These are phyloP conservation scores for Backusella parvicylindrica DNA, from an alignment of 192 early-diverging fungal genomes.

Conservation along the genomic window DNA sequence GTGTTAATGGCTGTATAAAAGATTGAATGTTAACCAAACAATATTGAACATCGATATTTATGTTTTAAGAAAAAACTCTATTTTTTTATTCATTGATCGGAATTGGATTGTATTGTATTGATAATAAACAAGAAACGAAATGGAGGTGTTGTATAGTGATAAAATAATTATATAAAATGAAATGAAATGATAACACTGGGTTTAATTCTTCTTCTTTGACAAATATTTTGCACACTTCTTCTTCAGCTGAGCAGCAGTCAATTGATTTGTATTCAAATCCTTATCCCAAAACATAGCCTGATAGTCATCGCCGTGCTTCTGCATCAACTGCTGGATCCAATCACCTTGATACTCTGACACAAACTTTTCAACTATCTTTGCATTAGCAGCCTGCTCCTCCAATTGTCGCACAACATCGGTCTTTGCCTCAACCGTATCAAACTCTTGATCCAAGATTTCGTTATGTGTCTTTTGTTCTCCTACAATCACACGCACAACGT, in stretches of 20 bases:
- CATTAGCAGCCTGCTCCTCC: constrained; percentile 53
- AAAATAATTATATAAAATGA: too few species aligned
- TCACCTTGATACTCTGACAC: constrained; percentile 54
- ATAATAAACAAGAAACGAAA: too few species aligned
- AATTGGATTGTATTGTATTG: too few species aligned
- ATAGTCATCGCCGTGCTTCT: constrained; percentile 72
- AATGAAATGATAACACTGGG: background rate
- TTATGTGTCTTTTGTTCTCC: constrained; percentile 51
- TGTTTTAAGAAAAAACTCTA: too few species aligned
- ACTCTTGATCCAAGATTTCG: constrained; percentile 39
- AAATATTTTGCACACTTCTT: constrained; percentile 39
- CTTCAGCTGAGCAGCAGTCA: constrained; percentile 61
- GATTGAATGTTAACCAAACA: too few species aligned
- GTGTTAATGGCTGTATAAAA: too few species aligned
- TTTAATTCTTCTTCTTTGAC: background rate
- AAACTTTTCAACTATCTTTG: constrained; percentile 39
- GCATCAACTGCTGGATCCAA: constrained; percentile 55
- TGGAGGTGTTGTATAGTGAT: too few species aligned
- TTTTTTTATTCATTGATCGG: too few species aligned
- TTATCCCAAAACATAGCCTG: constrained; percentile 78
- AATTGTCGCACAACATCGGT: constrained; percentile 54
- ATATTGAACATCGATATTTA: too few species aligned
- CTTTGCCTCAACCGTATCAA: constrained; percentile 39
- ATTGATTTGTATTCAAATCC: constrained; percentile 66
- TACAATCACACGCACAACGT: constrained; percentile 65